Percentiles rank a stretch among this genome's conserved stretches.
phyloP scores from a whole-genome alignment of 306 rosid genomes.

The Fragaria vesca region DNA sequence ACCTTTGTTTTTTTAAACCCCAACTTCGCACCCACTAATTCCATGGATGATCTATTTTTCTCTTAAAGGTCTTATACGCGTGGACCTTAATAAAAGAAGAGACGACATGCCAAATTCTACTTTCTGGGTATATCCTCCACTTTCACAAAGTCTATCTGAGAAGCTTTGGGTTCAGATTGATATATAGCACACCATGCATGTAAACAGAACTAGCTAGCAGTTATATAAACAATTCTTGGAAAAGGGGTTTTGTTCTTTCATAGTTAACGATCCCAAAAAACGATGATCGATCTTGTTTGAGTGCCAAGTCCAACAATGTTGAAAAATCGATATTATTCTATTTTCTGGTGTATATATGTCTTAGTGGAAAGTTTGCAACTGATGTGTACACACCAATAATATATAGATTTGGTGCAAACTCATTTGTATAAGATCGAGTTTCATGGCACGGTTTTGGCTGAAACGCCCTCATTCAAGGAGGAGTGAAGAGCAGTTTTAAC shows the following conservation, averaged over 20 bases:
- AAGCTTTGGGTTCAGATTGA: constrained; percentile 28
- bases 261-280: not conserved
- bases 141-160: constrained; percentile 9
- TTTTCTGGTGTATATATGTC: not conserved
- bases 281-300: not conserved
- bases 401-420: not conserved
- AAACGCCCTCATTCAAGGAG: not conserved
- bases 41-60: not conserved
- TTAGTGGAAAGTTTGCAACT: not conserved
- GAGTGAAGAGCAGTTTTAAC: not conserved
- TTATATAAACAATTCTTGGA: not conserved
- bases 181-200: not conserved
- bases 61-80: constrained; percentile 52
- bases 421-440: not conserved
- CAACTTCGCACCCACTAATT: constrained; percentile 4
- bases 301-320: not conserved
- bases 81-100: constrained; percentile 59
- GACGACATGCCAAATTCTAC: constrained; percentile 16
- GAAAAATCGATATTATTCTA: not conserved
- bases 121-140: constrained; percentile 37
- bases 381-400: not conserved
- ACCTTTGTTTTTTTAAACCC: constrained; percentile 30
- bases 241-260: not conserved
- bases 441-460: not conserved
- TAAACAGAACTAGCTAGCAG: not conserved